Conservation (phyloP, 1,139 yeast genomes). For the Kodamaea ohmeri region DNA sequence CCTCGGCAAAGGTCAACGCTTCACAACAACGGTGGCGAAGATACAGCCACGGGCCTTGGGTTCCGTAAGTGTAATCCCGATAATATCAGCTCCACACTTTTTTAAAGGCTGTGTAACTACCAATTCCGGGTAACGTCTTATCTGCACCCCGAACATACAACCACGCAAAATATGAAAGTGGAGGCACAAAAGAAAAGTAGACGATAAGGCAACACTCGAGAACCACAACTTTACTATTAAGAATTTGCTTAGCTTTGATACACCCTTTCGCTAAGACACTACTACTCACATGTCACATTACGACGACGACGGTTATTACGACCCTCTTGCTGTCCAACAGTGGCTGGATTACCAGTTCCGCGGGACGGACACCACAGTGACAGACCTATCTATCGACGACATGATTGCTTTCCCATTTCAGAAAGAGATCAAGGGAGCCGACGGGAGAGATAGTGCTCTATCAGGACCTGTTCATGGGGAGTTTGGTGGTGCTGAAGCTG, state of each 20-base stretch:
- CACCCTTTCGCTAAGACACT: background rate
- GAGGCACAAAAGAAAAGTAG: conserved; percentile 5
- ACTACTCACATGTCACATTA: conserved; percentile 4
- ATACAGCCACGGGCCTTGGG: too few relatives aligned
- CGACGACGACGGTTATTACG: conserved; percentile 6
- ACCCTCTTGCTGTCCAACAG: conserved; percentile 5
- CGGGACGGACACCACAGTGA: conserved; percentile 6
- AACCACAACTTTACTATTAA: conserved; percentile 1
- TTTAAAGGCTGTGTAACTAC: background rate
- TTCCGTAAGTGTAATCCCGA: too few relatives aligned
- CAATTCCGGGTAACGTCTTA: conserved; percentile 5
- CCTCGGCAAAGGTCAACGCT: conserved; percentile 2
- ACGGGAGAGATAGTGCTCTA: background rate
- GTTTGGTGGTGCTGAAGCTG: background rate
- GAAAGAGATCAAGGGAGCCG: background rate
- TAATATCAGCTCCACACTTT: too few relatives aligned
- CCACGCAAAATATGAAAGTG: conserved; percentile 6
- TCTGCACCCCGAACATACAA: conserved; percentile 5
- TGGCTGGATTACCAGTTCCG: conserved; percentile 7
- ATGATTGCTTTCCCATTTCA: conserved; percentile 6
- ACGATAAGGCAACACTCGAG: conserved; percentile 2
- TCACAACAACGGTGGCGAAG: too few relatives aligned
- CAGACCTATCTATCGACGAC: conserved; percentile 2
- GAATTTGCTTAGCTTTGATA: background rate
- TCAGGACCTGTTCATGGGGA: background rate